Evolutionary conservation across 2,329 filamentous ascomycete genomes (phyloP), one percentile per base, ranked within the genome.

Genomic region (Cordyceps cateniannulata): DNA sequence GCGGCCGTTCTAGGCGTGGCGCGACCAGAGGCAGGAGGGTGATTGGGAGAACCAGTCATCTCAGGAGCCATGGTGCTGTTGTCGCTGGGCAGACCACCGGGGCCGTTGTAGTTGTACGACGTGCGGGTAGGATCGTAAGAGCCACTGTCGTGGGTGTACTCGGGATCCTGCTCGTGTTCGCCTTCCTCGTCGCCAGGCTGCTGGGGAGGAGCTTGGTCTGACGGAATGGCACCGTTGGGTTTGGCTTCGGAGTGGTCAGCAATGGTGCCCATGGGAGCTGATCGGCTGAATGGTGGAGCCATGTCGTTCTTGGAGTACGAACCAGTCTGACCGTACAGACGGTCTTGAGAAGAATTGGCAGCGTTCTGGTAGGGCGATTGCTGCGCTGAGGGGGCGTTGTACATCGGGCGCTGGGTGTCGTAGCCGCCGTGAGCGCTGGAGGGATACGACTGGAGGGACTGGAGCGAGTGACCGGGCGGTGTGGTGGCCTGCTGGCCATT

Each of bases 81-180:
- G 47, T 87, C 78, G 66, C 93, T 78, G 16, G 86, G 79, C 22
- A 83, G 82, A 35, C 90, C 83, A 20, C 86, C 82, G 8, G 87
- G 81, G 47, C 85, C 86, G 64, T 85, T 86, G 76, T 96, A 96
- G 68, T 85, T 89, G 76, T 96, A 96, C 14, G 88, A 83, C 42
- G 80, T 81, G 62, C 91, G 88, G 72, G 82, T 88, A 49, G 84
- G 77, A 69, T 88, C 88, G 72, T 96, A 96, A 45, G 85, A 80
- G 62, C 84, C 85, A 71, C 86, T 89, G 70, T 90, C 87, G 69
- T 96, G 92, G 24, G 93, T 92, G 75, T 96, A 97, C 75, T 96
- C 92, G 29, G 86, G 80, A 68, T 90, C 87, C 64, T 90, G 85
- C 64, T 93, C 88, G 63, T 89, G 83, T n/a, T 87, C 85, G 62